These are phyloP conservation scores for Metschnikowia amazonensis DNA, from an alignment of 805 yeast species.

Conservation along the genomic window DNA sequence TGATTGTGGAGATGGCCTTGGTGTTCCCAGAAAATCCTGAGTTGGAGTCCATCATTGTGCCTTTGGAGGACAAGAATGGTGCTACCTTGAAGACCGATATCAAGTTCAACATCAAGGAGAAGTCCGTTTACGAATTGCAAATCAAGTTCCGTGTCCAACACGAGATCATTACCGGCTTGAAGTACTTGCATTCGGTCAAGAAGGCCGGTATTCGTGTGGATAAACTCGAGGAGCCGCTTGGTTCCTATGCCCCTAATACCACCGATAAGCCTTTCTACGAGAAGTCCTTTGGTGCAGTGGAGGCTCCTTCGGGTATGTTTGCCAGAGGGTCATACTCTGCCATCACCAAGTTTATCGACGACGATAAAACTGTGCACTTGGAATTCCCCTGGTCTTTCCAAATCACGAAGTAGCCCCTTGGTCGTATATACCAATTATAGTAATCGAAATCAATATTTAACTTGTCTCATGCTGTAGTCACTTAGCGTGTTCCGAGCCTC, in stretches of 20 bases:
- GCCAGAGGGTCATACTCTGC: slow-evolving; percentile 87
- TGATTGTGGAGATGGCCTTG: slow-evolving; percentile 71
- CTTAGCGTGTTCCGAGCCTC: slow-evolving; percentile 14
- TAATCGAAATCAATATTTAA: background rate
- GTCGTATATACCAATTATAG: background rate
- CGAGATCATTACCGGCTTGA: slow-evolving; percentile 86
- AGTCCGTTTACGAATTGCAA: slow-evolving; percentile 64
- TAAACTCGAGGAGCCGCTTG: slow-evolving; percentile 81
- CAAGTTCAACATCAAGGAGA: slow-evolving; percentile 75
- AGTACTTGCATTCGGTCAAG: slow-evolving; percentile 79
- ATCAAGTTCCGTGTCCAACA: slow-evolving; percentile 83
- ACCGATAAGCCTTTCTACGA: slow-evolving; percentile 73
- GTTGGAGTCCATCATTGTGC: slow-evolving; percentile 57
- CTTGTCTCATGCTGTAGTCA: background rate
- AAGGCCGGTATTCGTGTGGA: slow-evolving; percentile 87
- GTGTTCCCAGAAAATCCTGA: slow-evolving; percentile 59
- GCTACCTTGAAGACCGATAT: slow-evolving; percentile 59
- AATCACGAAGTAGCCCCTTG: slow-evolving; percentile 54
- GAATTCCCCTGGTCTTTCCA: slow-evolving; percentile 82
- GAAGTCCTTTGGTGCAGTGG: slow-evolving; percentile 53
- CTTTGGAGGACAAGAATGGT: slow-evolving; percentile 56
- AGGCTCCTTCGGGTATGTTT: slow-evolving; percentile 86
- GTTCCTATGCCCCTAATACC: slow-evolving; percentile 88
- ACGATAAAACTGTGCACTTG: slow-evolving; percentile 72
- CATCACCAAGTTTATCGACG: slow-evolving; percentile 78